These are phyloP conservation scores for Pseudogymnoascus sp. DNA, from an alignment of 2,329 filamentous ascomycete species.

Conservation along the genomic window DNA sequence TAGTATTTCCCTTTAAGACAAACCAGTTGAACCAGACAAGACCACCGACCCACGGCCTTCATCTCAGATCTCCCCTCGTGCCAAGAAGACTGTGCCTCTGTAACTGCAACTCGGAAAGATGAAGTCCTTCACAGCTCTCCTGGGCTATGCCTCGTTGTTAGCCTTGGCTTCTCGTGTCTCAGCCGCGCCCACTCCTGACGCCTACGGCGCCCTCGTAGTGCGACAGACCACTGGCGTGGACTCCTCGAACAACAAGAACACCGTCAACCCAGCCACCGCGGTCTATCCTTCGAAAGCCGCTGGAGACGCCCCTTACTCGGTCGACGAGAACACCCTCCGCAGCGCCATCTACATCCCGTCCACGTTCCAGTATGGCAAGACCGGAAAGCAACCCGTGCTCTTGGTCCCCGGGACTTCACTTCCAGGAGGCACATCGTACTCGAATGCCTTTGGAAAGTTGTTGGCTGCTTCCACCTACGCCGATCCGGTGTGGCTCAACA, in stretches of 20 bases:
- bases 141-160: neutral
- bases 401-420: conserved; percentile 47
- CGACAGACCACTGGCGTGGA: conserved; percentile 13
- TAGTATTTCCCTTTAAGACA: neutral
- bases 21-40: neutral
- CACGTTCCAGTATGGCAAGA: conserved; percentile 39
- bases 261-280: conserved; percentile 10
- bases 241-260: conserved; percentile 14
- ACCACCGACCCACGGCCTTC: neutral
- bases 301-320: conserved; percentile 41
- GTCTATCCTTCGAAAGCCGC: conserved; percentile 34
- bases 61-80: neutral
- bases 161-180: neutral
- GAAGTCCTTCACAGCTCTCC: neutral
- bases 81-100: neutral
- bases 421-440: conserved; percentile 34
- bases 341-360: conserved; percentile 46
- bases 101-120: neutral
- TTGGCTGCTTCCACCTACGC: conserved; percentile 35
- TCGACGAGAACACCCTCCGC: conserved; percentile 40
- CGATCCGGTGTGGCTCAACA: conserved; percentile 50
- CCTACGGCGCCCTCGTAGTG: neutral
- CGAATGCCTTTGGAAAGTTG: conserved; percentile 41
- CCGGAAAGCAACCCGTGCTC: conserved; percentile 38
- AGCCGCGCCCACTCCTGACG: neutral